Conservation (phyloP, 225 moss, liverwort and hornwort species). For the Physcomitrellopsis africana region DNA sequence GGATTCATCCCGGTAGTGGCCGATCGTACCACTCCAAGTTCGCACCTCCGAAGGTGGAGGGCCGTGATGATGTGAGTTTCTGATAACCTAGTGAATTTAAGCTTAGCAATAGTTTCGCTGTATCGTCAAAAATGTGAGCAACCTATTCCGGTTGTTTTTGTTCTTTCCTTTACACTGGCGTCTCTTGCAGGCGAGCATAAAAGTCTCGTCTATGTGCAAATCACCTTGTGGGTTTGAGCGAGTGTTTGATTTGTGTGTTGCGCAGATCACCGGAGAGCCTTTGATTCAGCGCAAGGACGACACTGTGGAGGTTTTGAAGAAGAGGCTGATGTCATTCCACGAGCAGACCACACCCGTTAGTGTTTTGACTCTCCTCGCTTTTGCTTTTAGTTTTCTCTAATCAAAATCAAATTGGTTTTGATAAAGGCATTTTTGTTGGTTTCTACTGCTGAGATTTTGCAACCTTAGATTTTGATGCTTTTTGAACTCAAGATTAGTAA, state of each 20-base stretch:
- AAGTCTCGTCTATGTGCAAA: background rate
- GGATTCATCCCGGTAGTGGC: slow-evolving; percentile 84
- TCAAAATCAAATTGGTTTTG: background rate
- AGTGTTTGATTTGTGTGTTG: background rate
- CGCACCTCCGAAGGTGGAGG: slow-evolving; percentile 71
- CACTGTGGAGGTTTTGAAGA: slow-evolving; percentile 67
- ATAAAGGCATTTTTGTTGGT: background rate
- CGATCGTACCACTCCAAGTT: slow-evolving; percentile 89
- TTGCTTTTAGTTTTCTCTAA: background rate
- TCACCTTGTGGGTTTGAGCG: background rate
- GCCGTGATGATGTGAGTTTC: slow-evolving; percentile 71
- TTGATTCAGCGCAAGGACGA: slow-evolving; percentile 92
- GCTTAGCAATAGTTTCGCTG: background rate
- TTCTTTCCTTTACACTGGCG: too few relatives aligned
- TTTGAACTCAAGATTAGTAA: too few relatives aligned
- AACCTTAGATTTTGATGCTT: too few relatives aligned
- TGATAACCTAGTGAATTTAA: background rate
- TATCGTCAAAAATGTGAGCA: background rate
- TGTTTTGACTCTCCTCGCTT: background rate
- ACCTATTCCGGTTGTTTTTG: too few relatives aligned
- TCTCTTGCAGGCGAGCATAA: background rate
- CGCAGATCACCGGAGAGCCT: slow-evolving; percentile 68
- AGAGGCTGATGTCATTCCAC: slow-evolving; percentile 73
- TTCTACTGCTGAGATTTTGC: too few relatives aligned
- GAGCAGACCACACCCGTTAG: slow-evolving; percentile 82